phyloP scores from a whole-genome alignment of 345 rosid species.

The Ceriops zippeliana region DNA sequence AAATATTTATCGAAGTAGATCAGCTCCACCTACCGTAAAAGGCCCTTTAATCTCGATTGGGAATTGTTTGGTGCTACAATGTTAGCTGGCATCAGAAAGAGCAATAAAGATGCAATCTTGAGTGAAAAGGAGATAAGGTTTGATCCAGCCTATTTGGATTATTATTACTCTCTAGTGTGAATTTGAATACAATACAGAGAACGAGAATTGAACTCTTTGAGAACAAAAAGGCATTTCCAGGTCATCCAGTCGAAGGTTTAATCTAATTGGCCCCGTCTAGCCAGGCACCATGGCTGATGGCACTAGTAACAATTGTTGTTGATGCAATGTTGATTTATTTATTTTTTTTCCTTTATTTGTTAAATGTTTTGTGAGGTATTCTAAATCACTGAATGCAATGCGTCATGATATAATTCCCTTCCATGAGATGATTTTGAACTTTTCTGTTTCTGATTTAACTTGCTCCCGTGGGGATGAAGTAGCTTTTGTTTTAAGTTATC shows the following conservation, averaged over 20 bases:
- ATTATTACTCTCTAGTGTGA: conserved; percentile 53
- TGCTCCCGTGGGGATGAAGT: not conserved
- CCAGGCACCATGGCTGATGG: no score
- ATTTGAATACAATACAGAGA: conserved; percentile 73
- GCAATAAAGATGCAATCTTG: conserved; percentile 37
- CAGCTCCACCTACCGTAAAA: conserved; percentile 94
- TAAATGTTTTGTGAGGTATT: not conserved
- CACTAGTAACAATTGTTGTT: not conserved
- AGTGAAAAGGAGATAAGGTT: conserved; percentile 74
- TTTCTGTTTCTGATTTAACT: not conserved
- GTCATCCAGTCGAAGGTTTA: conserved; percentile 64
- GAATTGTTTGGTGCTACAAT: conserved; percentile 42
- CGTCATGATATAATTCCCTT: not conserved
- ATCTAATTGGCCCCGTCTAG: not conserved
- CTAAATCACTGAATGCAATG: not conserved
- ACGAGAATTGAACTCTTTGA: conserved; percentile 14
- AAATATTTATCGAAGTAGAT: conserved; percentile 74
- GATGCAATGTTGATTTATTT: not conserved
- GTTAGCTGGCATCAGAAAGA: conserved; percentile 24
- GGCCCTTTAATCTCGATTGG: conserved; percentile 74
- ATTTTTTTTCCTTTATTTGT: not conserved
- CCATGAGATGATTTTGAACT: not conserved
- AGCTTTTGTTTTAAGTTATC: not conserved
- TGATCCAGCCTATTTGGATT: conserved; percentile 30
- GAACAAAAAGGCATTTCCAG: conserved; percentile 70